Conservation (phyloP, 495 filamentous ascomycete species). For the Penicillium roqueforti region DNA sequence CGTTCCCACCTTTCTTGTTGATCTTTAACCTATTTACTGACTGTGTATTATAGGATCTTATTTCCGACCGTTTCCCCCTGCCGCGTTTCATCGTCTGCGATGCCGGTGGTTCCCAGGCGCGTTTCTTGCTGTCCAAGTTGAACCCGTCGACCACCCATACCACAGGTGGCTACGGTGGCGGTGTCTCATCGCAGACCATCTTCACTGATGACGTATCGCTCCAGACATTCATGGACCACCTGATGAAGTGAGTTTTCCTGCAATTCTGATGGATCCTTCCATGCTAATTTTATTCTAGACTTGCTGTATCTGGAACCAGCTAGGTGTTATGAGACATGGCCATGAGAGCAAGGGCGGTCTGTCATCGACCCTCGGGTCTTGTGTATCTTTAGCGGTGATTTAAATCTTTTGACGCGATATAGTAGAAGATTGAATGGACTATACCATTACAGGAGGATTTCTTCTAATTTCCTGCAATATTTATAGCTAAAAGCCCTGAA, state of each 20-base stretch:
- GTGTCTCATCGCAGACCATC: constrained; percentile 93
- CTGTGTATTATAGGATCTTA: constrained; percentile 68
- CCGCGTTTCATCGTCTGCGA: constrained; percentile 99
- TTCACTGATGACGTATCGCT: constrained; percentile 99
- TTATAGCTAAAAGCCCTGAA: background rate
- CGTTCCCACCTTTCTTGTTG: constrained; percentile 23
- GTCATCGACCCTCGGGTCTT: constrained; percentile 36
- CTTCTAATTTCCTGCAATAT: background rate
- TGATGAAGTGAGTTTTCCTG: constrained; percentile 84
- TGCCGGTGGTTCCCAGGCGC: constrained; percentile 94
- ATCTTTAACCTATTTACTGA: constrained; percentile 14
- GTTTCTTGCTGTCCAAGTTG: constrained; percentile 95
- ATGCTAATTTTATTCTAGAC: constrained; percentile 43
- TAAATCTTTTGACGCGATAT: constrained; percentile 31
- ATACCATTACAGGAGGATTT: constrained; percentile 17
- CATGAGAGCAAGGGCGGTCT: constrained; percentile 37
- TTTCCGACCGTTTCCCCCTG: constrained; percentile 94
- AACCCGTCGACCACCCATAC: constrained; percentile 99
- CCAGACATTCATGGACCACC: constrained; percentile 98
- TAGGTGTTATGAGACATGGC: constrained; percentile 39
- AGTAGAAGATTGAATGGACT: constrained; percentile 39
- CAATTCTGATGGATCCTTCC: background rate
- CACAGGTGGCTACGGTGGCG: constrained; percentile 82
- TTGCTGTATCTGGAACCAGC: constrained; percentile 61
- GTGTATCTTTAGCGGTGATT: constrained; percentile 50